phyloP scores from a whole-genome alignment of 768 basidiomycete genomes.

The Lactarius sp. region DNA sequence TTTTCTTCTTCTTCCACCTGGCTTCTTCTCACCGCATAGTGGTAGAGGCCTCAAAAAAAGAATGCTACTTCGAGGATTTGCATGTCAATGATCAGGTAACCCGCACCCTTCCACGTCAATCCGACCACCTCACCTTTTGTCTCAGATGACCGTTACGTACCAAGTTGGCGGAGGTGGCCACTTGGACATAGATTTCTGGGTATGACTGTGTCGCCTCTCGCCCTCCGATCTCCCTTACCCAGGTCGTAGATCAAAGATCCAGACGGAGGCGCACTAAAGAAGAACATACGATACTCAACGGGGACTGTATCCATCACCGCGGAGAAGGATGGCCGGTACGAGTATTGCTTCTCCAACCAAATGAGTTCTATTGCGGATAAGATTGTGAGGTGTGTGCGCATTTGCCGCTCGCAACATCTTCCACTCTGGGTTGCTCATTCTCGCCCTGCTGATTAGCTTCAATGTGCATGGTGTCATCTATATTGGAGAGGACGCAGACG shows the following conservation, averaged over 20 bases:
- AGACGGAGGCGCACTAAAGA: conserved; percentile 56
- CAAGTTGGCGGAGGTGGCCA: conserved; percentile 98
- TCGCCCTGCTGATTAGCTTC: conserved; percentile 53
- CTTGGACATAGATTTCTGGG: conserved; percentile 97
- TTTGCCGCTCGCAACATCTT: not conserved
- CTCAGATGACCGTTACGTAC: conserved; percentile 97
- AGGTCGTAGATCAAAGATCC: conserved; percentile 76
- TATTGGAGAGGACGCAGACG: conserved; percentile 69
- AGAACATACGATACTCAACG: conserved; percentile 83
- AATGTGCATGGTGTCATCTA: conserved; percentile 98
- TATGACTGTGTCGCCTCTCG: conserved; percentile 33
- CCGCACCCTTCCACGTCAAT: not conserved
- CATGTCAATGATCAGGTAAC: conserved; percentile 83
- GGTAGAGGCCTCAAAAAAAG: conserved; percentile 73
- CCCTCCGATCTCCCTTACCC: not conserved
- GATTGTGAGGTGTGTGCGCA: conserved; percentile 71
- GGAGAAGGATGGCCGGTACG: conserved; percentile 78
- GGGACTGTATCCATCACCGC: conserved; percentile 88
- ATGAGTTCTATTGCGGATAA: conserved; percentile 98
- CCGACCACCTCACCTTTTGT: not conserved
- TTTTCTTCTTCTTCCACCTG: conserved; percentile 33
- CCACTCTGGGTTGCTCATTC: not conserved
- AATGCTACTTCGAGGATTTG: conserved; percentile 95
- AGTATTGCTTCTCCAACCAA: conserved; percentile 98
- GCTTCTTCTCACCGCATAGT: conserved; percentile 65